Evolutionary conservation across 805 yeast species (phyloP), one percentile per base, ranked within the genome.

Genomic region (Suhomyces canberraensis): DNA sequence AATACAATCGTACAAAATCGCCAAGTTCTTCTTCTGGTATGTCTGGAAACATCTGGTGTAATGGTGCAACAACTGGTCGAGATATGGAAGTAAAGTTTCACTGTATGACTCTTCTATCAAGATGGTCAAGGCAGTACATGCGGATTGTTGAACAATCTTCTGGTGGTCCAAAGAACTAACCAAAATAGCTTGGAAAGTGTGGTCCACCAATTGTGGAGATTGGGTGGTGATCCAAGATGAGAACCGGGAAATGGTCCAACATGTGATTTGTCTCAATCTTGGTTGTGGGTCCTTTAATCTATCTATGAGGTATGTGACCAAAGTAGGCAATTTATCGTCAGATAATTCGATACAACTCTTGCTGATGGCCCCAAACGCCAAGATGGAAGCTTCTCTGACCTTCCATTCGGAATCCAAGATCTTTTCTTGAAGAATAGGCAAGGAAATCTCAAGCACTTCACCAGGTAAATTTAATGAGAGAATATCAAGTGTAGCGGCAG

Each of bases 81-180:
- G 64, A 43, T 83, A 77, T 15, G 81, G 81, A 17, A 71, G 73
- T 33, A 90, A 69, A 28, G 83, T 55, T 29, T 69, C 72, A 1
- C 78, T 61, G 36, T 85, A 88, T 16, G 93, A 74, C 40, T 73
- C 76, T 51, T 90, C 97, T 27, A 90, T 79, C 44, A 90, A 84
- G 38, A 80, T 81, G 1, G 95, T 83, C 29, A 91, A 73, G 8
- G 96, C 85, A 25, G 89, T 78, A 48, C 95, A 87, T 1, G 95
- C 96, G 39, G 95, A 84, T 52, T 89, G 91, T 63, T 93, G 98
- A n/a, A 91, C 98, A 39, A 84, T 84, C 56, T 90, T 89, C 65
- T 87, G 88, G 35, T 69, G 72, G 58, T 93, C 98, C 47, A 88
- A 65, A 16, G 86, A 79, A 60, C 93, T 84, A 33, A 58, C 65